Conservation (phyloP, 2,329 filamentous ascomycete species). For the Dactylellina cionopaga region DNA sequence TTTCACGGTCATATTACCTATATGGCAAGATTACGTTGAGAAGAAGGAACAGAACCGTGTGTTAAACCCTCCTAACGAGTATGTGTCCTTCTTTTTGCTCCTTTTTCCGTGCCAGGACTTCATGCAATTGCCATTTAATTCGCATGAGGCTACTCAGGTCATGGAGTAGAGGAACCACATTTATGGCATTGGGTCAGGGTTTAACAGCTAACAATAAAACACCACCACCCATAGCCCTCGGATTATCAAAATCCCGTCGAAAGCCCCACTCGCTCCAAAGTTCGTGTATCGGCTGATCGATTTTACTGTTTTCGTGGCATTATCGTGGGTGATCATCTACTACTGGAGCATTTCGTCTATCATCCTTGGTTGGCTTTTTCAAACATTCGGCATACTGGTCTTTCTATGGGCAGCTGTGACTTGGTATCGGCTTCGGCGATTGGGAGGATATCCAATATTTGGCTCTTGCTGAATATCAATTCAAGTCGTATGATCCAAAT, state of each 20-base stretch:
- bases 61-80: slow-evolving; percentile 12
- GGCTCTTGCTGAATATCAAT: too few relatives aligned
- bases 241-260: background rate
- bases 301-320: background rate
- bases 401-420: background rate
- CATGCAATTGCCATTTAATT: too few relatives aligned
- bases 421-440: background rate
- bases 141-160: too few relatives aligned
- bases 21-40: slow-evolving; percentile 9
- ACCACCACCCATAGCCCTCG: background rate
- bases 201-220: background rate
- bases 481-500: too few relatives aligned
- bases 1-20: slow-evolving; percentile 11
- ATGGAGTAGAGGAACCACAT: too few relatives aligned
- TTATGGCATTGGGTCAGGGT: too few relatives aligned
- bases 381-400: background rate
- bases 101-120: too few relatives aligned
- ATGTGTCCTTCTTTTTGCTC: too few relatives aligned
- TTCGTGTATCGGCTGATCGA: background rate
- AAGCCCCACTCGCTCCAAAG: background rate
- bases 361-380: background rate
- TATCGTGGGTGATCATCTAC: background rate
- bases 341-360: background rate
- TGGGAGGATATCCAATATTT: too few relatives aligned
- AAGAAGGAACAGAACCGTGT: background rate